These are phyloP conservation scores for Avena insularis DNA, from an alignment of 176 grass and related monocot species.

Conservation along the genomic window DNA sequence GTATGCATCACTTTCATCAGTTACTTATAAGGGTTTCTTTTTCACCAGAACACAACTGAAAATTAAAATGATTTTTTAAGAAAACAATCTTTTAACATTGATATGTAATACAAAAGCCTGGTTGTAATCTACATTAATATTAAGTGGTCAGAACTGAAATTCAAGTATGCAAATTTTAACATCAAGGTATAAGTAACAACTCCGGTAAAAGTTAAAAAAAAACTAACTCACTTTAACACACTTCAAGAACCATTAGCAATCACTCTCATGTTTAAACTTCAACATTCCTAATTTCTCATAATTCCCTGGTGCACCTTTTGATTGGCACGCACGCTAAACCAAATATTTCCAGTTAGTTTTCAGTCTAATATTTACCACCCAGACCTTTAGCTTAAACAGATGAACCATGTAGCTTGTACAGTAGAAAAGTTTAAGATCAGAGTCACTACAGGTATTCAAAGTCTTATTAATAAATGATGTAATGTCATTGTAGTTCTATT, in stretches of 20 bases:
- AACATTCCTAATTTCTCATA: constrained; percentile 10
- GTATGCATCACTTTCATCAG: background rate
- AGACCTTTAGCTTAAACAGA: background rate
- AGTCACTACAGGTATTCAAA: background rate
- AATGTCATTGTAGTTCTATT: background rate
- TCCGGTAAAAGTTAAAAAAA: background rate
- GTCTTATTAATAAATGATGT: background rate
- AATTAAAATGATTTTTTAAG: background rate
- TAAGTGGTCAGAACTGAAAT: background rate
- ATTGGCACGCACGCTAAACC: background rate
- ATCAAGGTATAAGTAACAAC: background rate
- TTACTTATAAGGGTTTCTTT: background rate
- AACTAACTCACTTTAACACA: background rate
- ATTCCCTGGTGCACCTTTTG: constrained; percentile 10
- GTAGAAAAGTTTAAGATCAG: background rate
- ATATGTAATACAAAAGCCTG: background rate
- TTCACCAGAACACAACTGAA: background rate
- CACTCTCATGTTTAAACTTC: constrained; percentile 10
- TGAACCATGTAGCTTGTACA: constrained; percentile 3
- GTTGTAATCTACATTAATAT: constrained; percentile 21
- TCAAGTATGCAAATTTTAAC: background rate
- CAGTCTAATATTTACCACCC: background rate
- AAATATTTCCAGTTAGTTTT: constrained; percentile 1
- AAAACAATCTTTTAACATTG: background rate
- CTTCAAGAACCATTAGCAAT: background rate